Evolutionary conservation across 2,329 filamentous ascomycete genomes (phyloP).

Genomic region (Conoideocrella luteorostrata): DNA sequence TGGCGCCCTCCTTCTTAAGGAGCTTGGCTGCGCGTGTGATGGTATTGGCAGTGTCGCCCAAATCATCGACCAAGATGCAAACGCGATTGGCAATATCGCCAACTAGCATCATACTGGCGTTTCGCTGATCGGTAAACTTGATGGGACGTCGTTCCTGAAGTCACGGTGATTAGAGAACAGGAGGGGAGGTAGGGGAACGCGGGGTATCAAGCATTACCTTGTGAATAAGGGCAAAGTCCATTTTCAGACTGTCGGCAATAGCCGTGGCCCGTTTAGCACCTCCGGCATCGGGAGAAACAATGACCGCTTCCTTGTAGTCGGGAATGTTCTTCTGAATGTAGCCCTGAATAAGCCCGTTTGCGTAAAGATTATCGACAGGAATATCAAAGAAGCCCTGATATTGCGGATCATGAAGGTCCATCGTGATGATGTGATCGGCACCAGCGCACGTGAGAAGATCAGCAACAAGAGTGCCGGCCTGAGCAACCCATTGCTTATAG

Average conservation of each 20-base stretch:
- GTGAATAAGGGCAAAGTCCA: conserved; percentile 96
- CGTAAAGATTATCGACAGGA: conserved; percentile 95
- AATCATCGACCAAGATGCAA: conserved; percentile 87
- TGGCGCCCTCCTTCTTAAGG: conserved; percentile 93
- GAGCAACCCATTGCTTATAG: conserved; percentile 98
- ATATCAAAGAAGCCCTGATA: conserved; percentile 99
- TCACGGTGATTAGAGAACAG: conserved; percentile 27
- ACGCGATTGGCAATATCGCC: conserved; percentile 75
- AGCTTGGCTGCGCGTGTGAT: conserved; percentile 94
- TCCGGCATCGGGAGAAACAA: conserved; percentile 93
- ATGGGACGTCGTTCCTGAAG: conserved; percentile 78
- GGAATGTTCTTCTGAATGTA: conserved; percentile 77
- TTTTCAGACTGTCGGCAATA: conserved; percentile 86
- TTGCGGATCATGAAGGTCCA: conserved; percentile 94
- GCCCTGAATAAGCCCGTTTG: conserved; percentile 63
- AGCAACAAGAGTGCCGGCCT: conserved; percentile 89
- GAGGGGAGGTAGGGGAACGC: conserved; percentile 13
- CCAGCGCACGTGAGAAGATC: conserved; percentile 93
- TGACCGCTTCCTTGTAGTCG: conserved; percentile 77
- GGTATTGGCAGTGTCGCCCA: conserved; percentile 94
- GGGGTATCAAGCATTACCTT: conserved; percentile 51
- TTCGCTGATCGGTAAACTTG: conserved; percentile 80
- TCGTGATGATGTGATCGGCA: conserved; percentile 94
- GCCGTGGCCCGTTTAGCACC: conserved; percentile 93
- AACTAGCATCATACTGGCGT: conserved; percentile 93